These are phyloP conservation scores for Acacia acuminata DNA, from an alignment of 306 rosid species.

Conservation along the genomic window DNA sequence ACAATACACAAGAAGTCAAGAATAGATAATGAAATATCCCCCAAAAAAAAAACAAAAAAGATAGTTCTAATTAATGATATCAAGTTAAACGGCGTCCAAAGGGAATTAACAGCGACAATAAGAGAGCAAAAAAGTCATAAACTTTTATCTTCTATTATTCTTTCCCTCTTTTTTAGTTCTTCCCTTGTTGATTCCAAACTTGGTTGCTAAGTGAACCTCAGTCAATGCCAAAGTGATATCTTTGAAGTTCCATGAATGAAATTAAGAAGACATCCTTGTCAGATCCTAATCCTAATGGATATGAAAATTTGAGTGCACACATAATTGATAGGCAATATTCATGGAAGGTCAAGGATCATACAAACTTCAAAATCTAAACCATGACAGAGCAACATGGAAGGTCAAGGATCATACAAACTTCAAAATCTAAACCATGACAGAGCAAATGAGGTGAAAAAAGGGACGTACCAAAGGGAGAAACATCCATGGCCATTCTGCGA, in stretches of 20 bases:
- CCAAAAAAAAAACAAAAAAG: neutral
- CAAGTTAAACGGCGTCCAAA: conserved; percentile 2
- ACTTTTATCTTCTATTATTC: neutral
- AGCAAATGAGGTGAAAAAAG: neutral
- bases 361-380: neutral
- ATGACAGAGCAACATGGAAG: too few species aligned
- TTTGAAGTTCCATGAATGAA: neutral
- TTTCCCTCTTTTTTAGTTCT: neutral
- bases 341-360: neutral
- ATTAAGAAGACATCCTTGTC: neutral
- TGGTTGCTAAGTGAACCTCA: conserved; percentile 9
- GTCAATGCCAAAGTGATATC: neutral
- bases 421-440: neutral
- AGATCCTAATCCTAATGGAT: neutral
- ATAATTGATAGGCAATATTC: neutral
- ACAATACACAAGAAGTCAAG: neutral
- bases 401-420: too few species aligned
- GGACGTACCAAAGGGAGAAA: conserved; percentile 69
- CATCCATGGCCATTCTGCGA: conserved; percentile 45
- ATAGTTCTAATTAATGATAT: neutral
- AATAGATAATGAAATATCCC: neutral
- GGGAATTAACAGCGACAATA: neutral
- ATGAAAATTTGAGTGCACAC: neutral
- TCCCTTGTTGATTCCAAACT: conserved; percentile 5
- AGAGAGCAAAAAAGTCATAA: neutral